Percentiles rank a stretch among this genome's conserved stretches.
These are phyloP conservation scores for Brassica napus DNA, from an alignment of 345 rosid genomes.

Conservation along the genomic window DNA sequence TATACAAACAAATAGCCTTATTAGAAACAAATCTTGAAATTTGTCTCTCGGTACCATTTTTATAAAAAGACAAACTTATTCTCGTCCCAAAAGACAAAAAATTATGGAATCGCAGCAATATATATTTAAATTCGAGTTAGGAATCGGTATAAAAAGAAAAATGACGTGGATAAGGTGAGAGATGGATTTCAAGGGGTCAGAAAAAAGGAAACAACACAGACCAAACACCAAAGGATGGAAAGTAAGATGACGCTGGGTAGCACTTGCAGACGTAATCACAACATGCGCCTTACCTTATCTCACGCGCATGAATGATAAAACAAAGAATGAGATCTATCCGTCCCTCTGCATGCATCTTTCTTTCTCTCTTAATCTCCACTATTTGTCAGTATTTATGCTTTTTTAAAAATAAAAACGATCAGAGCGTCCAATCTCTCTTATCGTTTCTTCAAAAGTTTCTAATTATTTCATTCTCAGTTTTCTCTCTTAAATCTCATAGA, in stretches of 20 bases:
- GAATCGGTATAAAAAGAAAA: neutral
- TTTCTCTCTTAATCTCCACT: conserved; percentile 20
- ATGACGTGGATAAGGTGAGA: conserved; percentile 36
- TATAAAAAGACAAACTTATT: neutral
- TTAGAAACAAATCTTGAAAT: neutral
- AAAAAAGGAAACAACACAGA: conserved; percentile 29
- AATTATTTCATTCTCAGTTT: conserved; percentile 19
- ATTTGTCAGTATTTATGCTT: neutral
- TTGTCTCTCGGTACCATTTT: neutral
- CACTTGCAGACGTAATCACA: conserved; percentile 10
- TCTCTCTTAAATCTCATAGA: neutral
- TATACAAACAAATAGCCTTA: neutral
- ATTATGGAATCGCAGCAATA: neutral
- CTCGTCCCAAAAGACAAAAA: neutral
- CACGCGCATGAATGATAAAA: conserved; percentile 7
- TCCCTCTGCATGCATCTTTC: conserved; percentile 19
- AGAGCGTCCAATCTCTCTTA: conserved; percentile 33
- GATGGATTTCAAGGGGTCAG: conserved; percentile 15
- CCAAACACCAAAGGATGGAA: conserved; percentile 26
- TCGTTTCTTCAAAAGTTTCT: conserved; percentile 22
- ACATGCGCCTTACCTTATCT: conserved; percentile 16
- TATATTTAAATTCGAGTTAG: neutral
- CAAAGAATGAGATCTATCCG: neutral
- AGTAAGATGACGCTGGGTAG: conserved; percentile 25
- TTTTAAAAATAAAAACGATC: neutral